These are phyloP conservation scores for Colletotrichum musicola DNA, from an alignment of 2,329 filamentous ascomycete genomes.

Conservation along the genomic window DNA sequence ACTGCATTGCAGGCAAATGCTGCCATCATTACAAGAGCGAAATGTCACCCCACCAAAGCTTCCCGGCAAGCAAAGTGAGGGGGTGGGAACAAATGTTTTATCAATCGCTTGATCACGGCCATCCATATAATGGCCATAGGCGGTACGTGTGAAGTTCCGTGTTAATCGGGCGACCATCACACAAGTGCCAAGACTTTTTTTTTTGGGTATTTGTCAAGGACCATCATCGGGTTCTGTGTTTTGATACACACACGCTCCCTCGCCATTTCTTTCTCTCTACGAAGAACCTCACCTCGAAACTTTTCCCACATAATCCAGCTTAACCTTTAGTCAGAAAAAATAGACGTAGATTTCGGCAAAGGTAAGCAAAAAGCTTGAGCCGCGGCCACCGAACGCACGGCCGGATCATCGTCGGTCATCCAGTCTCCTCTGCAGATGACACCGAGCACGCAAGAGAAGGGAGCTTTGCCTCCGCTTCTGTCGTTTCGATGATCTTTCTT, in stretches of 20 bases:
- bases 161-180: slow-evolving; percentile 16
- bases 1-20: no score
- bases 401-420: slow-evolving; percentile 1
- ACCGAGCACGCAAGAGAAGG: background rate
- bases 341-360: background rate
- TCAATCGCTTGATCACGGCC: no score
- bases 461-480: background rate
- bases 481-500: background rate
- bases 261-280: background rate
- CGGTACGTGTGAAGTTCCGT: background rate
- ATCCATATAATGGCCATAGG: background rate
- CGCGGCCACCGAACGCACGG: slow-evolving; percentile 25
- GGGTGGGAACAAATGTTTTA: no score
- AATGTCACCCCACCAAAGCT: no score
- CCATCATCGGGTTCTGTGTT: background rate
- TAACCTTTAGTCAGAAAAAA: no score
- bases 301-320: no score
- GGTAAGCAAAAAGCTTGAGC: background rate
- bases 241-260: slow-evolving; percentile 17
- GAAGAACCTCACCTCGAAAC: no score
- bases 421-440: background rate
- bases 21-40: no score
- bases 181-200: slow-evolving; percentile 21
- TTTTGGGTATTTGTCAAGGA: slow-evolving; percentile 23
- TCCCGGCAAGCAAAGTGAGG: no score